Evolutionary conservation across 192 early-diverging fungal species (phyloP).

Genomic region (Physocladia obscura): DNA sequence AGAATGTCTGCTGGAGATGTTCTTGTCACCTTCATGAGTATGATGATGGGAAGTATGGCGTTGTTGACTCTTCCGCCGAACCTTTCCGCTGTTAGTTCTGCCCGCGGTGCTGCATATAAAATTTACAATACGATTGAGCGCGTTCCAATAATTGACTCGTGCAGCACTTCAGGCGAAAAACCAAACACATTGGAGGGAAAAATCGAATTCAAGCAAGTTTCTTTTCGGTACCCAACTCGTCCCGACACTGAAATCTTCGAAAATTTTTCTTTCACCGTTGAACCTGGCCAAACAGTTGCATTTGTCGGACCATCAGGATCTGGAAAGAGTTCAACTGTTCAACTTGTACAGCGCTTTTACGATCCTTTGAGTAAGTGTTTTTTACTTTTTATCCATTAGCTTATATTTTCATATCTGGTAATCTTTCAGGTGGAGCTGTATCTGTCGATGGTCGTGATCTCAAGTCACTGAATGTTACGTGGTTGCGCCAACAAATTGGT

Average conservation of each 20-base stretch:
- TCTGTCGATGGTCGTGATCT: constrained; percentile 78
- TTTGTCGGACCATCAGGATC: constrained; percentile 80
- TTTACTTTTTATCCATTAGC: neutral
- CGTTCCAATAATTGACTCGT: constrained; percentile 43
- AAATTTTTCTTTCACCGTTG: constrained; percentile 53
- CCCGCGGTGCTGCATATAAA: constrained; percentile 49
- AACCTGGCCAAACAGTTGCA: constrained; percentile 76
- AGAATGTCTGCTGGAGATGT: constrained; percentile 50
- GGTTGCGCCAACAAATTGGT: constrained; percentile 85
- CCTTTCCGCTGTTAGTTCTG: constrained; percentile 38
- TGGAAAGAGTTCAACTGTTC: constrained; percentile 75
- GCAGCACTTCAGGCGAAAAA: constrained; percentile 31
- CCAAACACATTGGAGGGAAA: constrained; percentile 36
- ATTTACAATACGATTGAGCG: constrained; percentile 55
- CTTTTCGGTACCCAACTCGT: constrained; percentile 62
- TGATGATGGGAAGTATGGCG: constrained; percentile 49
- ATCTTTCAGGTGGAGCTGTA: constrained; percentile 51
- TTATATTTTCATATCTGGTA: neutral
- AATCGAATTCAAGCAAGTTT: constrained; percentile 51
- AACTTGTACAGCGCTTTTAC: constrained; percentile 53
- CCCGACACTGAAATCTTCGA: constrained; percentile 58
- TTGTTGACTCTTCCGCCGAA: constrained; percentile 41
- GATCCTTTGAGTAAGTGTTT: constrained; percentile 28
- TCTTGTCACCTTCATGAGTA: constrained; percentile 44
- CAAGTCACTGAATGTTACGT: constrained; percentile 77